These are phyloP conservation scores for Monosporascus sp. DNA, from an alignment of 2,329 filamentous ascomycete species.

Conservation along the genomic window DNA sequence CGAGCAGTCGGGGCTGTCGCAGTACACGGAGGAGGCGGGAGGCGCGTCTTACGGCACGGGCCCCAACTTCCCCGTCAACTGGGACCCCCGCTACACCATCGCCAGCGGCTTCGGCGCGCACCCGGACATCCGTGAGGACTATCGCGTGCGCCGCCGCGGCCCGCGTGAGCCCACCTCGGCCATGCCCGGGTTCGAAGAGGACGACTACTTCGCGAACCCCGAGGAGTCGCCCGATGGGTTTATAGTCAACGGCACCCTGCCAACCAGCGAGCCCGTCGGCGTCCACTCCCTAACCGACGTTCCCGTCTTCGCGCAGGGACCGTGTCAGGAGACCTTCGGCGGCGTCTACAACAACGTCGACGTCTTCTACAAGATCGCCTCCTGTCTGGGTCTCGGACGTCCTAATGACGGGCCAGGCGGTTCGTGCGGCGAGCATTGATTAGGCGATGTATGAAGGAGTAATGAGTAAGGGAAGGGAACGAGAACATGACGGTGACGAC, in stretches of 20 bases:
- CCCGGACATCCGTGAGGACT: slow-evolving; percentile 75
- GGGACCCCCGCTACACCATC: slow-evolving; percentile 79
- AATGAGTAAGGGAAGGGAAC: too few relatives aligned
- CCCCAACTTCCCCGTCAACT: slow-evolving; percentile 74
- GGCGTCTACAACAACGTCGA: slow-evolving; percentile 68
- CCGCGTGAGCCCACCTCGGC: slow-evolving; percentile 58
- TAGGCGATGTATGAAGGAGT: too few relatives aligned
- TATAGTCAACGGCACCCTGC: slow-evolving; percentile 70
- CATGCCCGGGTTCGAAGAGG: slow-evolving; percentile 40
- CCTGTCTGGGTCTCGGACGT: slow-evolving; percentile 55
- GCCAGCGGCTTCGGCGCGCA: slow-evolving; percentile 66
- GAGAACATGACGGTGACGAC: too few relatives aligned
- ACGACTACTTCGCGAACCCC: slow-evolving; percentile 63
- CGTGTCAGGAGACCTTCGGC: slow-evolving; percentile 71
- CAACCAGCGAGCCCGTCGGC: slow-evolving; percentile 57
- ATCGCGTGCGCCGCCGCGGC: slow-evolving; percentile 62
- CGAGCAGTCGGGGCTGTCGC: slow-evolving; percentile 65
- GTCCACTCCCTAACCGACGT: slow-evolving; percentile 76
- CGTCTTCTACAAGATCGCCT: slow-evolving; percentile 69
- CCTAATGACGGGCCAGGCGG: slow-evolving; percentile 7
- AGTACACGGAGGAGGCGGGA: slow-evolving; percentile 59
- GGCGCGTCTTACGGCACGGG: slow-evolving; percentile 67
- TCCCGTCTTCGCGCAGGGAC: slow-evolving; percentile 71
- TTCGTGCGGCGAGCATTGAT: too few relatives aligned
- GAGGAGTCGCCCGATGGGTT: slow-evolving; percentile 62